Evolutionary conservation across 371 early-diverging fungal species (phyloP), one percentile per base, ranked within the genome.

Genomic region (Batkoa obscura): DNA sequence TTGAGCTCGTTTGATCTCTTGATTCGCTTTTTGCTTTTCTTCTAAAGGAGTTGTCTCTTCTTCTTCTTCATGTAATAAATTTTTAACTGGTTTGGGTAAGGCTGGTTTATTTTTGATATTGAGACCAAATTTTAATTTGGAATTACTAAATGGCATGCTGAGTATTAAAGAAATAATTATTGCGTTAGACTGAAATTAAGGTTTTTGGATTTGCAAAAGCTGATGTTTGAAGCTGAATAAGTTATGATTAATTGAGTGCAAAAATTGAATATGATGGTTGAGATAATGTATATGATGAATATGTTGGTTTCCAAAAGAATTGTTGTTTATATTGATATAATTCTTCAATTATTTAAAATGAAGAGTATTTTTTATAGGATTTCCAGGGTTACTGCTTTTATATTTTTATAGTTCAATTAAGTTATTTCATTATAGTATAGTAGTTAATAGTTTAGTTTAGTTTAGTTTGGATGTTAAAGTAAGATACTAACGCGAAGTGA

Each of bases 41-140:
- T 31, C 30, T 23, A 33, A 8, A 23, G 33, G 42, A 31, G 52
- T 34, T 6, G 33, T 33, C n/a, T 43, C n/a, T 1, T 60, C 51
- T 10, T 50, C 46, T 8, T 43, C 60, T 1, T 56, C 60, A 8
- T 56, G 57, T 23, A 23, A 23, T 23, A 23, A 23, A 23, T 23
- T 23, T 23, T 23, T 23, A 23, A 23, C 23, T 23, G 23, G 23
- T 23, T 23, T 23, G 23, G 23, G 0, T 37, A 10, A 9, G 5
- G 12, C 30, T 55, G 34, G 23, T 15, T 58, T 50, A 13, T 30
- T 46, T 37, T 30, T 13, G 5, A 50, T 30, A 12, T 43, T 60
- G 8, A 60, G 45, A 12, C 60, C 60, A 30, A 54, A 60, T 33
- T 56, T 49, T 30, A 51, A 38, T 3, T 15, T 30, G 9, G 43